phyloP scores from a whole-genome alignment of 441 rosid species.

The Corymbia calophylla region DNA sequence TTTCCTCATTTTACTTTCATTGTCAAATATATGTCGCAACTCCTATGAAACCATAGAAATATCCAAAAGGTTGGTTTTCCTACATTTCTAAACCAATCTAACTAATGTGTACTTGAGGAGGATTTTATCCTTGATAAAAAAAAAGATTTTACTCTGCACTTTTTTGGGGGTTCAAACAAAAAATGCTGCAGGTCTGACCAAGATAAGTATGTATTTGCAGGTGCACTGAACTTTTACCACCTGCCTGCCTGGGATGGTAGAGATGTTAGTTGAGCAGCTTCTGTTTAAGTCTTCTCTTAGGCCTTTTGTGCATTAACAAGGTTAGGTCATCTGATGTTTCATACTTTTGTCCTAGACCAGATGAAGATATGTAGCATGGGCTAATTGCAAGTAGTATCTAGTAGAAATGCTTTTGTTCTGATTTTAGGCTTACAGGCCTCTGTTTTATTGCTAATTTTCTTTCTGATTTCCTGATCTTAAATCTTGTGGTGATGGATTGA shows the following conservation, averaged over 20 bases:
- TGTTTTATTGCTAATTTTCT: constrained; percentile 9
- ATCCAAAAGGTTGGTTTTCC: background rate
- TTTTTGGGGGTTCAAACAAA: background rate
- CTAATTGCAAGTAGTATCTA: constrained; percentile 37
- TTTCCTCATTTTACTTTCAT: background rate
- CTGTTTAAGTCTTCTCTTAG: constrained; percentile 11
- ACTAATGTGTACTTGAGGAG: background rate
- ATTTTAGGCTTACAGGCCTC: constrained; percentile 23
- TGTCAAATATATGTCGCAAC: background rate
- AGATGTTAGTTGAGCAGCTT: constrained; percentile 37
- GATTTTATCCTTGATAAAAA: background rate
- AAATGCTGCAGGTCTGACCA: background rate
- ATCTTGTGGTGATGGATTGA: background rate
- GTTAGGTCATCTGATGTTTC: constrained; percentile 30
- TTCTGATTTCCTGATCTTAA: constrained; percentile 28
- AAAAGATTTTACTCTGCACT: background rate
- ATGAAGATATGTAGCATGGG: constrained; percentile 28
- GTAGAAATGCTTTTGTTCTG: constrained; percentile 44
- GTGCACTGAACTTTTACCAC: constrained; percentile 26
- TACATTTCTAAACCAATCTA: background rate
- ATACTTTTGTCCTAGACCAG: constrained; percentile 17
- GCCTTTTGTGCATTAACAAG: constrained; percentile 40
- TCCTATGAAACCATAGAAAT: background rate
- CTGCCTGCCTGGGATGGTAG: constrained; percentile 30
- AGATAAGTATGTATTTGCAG: constrained; percentile 28